Conservation (phyloP, 2,329 filamentous ascomycete genomes). For the Berkeleyomyces basicola region DNA sequence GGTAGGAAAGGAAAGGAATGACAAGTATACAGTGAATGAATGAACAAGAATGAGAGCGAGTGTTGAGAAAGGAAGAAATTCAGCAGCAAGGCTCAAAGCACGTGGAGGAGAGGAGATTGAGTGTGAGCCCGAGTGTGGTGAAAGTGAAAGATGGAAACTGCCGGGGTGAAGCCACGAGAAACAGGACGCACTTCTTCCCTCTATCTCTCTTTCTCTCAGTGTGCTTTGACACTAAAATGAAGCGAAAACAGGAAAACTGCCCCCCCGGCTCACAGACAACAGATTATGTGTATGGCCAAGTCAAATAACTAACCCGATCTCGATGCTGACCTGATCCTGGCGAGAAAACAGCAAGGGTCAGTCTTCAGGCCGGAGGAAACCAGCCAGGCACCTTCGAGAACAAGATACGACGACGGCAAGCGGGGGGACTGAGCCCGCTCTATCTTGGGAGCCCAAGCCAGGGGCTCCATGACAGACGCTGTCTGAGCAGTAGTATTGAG, state of each 20-base stretch:
- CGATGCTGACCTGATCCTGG: not conserved
- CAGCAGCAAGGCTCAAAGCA: too few relatives aligned
- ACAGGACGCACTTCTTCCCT: not conserved
- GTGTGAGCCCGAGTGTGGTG: not conserved
- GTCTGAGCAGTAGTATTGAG: not conserved
- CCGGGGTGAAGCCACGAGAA: not conserved
- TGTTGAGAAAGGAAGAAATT: too few relatives aligned
- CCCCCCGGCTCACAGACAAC: not conserved
- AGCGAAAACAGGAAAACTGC: not conserved
- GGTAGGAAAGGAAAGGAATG: not conserved
- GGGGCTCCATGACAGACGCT: not conserved
- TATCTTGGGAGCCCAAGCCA: not conserved
- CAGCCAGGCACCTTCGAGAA: not conserved
- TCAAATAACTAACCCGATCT: not conserved
- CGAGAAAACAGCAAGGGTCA: not conserved
- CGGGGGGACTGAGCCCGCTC: not conserved
- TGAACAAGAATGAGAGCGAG: not conserved
- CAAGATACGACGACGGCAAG: not conserved
- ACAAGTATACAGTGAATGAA: not conserved
- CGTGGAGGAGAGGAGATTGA: not conserved
- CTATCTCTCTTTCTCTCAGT: not conserved
- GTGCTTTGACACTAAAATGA: constrained; percentile 2
- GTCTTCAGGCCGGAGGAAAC: not conserved
- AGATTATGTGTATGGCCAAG: not conserved
- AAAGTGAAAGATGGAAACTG: not conserved